These are phyloP conservation scores for Globisporangium spinosum DNA, from an alignment of 352 stramenopile species.

Conservation along the genomic window DNA sequence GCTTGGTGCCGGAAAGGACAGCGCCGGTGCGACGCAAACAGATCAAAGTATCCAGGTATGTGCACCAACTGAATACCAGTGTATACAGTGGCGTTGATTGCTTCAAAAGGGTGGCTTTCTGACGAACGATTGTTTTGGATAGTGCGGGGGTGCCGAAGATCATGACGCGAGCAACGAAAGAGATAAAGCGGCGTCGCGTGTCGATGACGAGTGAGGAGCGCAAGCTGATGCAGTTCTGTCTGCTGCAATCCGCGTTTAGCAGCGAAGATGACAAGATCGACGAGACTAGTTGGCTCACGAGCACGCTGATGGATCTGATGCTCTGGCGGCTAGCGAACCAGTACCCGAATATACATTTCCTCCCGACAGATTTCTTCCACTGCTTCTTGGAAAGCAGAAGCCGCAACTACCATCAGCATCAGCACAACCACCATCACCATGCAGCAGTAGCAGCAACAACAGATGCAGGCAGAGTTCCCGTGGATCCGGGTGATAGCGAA, in stretches of 20 bases:
- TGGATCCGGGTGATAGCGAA: background rate
- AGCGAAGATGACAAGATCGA: conserved; percentile 55
- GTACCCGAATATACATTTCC: conserved; percentile 71
- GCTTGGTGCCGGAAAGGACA: background rate
- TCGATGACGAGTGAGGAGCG: conserved; percentile 15
- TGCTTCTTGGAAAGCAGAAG: conserved; percentile 41
- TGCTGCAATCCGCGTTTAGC: conserved; percentile 57
- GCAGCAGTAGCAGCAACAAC: background rate
- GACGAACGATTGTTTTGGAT: background rate
- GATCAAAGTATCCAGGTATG: conserved; percentile 5
- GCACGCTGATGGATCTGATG: conserved; percentile 82
- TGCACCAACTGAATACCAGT: background rate
- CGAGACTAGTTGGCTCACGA: conserved; percentile 82
- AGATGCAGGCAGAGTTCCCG: too few relatives aligned
- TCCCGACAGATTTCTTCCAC: conserved; percentile 85
- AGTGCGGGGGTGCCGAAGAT: conserved; percentile 12
- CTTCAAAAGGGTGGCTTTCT: background rate
- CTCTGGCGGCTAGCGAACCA: conserved; percentile 72
- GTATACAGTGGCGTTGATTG: background rate
- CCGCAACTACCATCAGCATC: conserved; percentile 11
- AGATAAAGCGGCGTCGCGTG: conserved; percentile 9
- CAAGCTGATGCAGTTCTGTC: conserved; percentile 15
- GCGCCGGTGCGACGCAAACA: background rate
- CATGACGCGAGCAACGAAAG: conserved; percentile 4
- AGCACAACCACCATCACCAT: background rate